Evolutionary conservation across 257 asterid genomes (phyloP).

Genomic region (Petunia axillaris): DNA sequence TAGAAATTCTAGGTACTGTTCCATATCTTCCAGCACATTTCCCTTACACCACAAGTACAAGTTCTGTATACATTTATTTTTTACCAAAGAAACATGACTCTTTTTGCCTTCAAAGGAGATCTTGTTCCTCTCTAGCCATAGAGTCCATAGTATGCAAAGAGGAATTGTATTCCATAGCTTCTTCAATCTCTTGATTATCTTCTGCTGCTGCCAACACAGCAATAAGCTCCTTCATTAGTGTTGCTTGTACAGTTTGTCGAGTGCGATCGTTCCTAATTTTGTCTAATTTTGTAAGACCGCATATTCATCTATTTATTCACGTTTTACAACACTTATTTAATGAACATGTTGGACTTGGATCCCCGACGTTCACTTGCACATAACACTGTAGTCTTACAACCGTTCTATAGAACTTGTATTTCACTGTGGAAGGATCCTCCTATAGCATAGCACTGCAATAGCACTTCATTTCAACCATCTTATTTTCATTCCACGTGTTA

Average conservation of each 20-base stretch:
- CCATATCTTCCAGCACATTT: too few species aligned
- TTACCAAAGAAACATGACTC: too few species aligned
- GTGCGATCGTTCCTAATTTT: background rate
- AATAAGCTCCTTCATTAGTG: background rate
- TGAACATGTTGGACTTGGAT: background rate
- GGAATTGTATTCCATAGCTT: too few species aligned
- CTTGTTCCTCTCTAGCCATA: too few species aligned
- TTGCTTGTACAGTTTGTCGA: background rate
- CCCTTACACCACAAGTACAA: too few species aligned
- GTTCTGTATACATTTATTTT: too few species aligned
- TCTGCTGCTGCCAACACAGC: too few species aligned
- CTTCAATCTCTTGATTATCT: too few species aligned
- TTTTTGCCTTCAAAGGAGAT: too few species aligned
- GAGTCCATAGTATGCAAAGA: too few species aligned
- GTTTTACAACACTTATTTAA: background rate
- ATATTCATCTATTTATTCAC: background rate
- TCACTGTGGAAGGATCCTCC: background rate
- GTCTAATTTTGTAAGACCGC: conserved; percentile 4
- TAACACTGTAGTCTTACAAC: background rate
- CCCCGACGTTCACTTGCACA: background rate
- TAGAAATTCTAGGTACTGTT: too few species aligned
- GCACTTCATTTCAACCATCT: background rate
- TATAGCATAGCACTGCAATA: background rate
- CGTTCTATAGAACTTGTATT: background rate
- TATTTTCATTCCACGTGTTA: background rate